Evolutionary conservation across 2,329 filamentous ascomycete genomes (phyloP), one percentile per base, ranked within the genome.

Genomic region (Paraphaeosphaeria minitans): DNA sequence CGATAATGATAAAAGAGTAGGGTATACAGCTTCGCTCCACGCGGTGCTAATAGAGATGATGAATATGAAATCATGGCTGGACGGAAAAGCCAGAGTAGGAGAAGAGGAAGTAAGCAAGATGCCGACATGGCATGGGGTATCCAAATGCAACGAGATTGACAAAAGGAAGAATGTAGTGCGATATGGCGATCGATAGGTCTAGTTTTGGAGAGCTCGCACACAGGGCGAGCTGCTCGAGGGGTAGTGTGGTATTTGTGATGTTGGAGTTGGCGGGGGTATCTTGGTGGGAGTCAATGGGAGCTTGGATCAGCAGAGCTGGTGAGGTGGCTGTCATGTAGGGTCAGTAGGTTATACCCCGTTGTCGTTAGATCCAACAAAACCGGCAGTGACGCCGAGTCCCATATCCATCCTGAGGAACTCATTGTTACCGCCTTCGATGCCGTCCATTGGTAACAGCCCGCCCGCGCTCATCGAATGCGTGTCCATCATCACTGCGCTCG

Each of bases 361-460:
- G 29, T 65, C 66, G 35, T 67, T 70, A 0, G 67, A 66, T 6
- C 67, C 68, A 14, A 74, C 72, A 45, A 71, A 75, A 2, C 64
- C 66, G 13, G 66, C 56, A n/a, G 67, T 42, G 27, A 74, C 58
- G 1, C 66, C 47, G 27, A 74, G 58, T 0, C 66, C 69, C 66
- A 77, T 74, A 19, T 73, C 73, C 62, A 75, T 67, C 12, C 68
- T 49, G 14, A 77, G 54, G 42, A 74, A 77, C 41, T 66, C 67
- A 46, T 77, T 73, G 57, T 67, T 67, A 27, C 73, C 68, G 43
- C 42, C 61, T 27, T 75, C 71, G 35, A 76, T 69, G 45, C 68
- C 71, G 2, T 76, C 73, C 72, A 77, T 73, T 1, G 66, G 65
- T 19, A 69, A 41, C 66, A 69, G 66, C 13, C 61, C 60, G 19